Conservation (phyloP, 257 asterid species). For the Sherardia arvensis region DNA sequence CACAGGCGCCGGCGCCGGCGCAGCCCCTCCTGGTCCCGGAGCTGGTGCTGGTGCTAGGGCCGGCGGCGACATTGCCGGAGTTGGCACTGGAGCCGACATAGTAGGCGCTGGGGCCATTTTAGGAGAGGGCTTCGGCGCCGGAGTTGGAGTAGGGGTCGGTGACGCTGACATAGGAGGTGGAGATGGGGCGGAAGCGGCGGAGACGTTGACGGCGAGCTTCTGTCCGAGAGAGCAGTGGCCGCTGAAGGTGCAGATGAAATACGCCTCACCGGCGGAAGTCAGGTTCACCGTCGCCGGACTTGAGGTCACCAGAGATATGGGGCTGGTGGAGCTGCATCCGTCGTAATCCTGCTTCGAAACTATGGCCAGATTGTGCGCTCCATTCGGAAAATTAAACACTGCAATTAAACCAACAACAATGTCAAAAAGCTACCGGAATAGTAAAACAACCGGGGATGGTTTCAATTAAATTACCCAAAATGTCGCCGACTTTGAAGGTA, state of each 20-base stretch:
- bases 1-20: background rate
- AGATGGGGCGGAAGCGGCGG: conserved; percentile 19
- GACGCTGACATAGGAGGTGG: conserved; percentile 22
- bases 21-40: background rate
- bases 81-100: background rate
- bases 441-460: too few species aligned
- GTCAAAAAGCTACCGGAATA: background rate
- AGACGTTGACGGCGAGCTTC: conserved; percentile 39
- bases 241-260: conserved; percentile 56
- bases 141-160: conserved; percentile 6
- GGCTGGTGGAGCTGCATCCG: conserved; percentile 28
- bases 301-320: conserved; percentile 20
- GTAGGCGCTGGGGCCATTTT: conserved; percentile 12
- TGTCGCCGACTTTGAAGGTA: conserved; percentile 32
- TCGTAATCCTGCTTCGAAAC: conserved; percentile 33
- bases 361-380: conserved; percentile 34
- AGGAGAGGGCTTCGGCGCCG: conserved; percentile 6
- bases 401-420: conserved; percentile 7
- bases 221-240: conserved; percentile 47
- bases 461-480: conserved; percentile 48
- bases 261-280: conserved; percentile 22
- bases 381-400: conserved; percentile 55
- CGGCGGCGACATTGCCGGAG: background rate
- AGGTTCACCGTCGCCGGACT: conserved; percentile 48
- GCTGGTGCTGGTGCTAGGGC: conserved; percentile 16